Conservation (phyloP, 208 protist genomes). For the Naegleria fowleri region DNA sequence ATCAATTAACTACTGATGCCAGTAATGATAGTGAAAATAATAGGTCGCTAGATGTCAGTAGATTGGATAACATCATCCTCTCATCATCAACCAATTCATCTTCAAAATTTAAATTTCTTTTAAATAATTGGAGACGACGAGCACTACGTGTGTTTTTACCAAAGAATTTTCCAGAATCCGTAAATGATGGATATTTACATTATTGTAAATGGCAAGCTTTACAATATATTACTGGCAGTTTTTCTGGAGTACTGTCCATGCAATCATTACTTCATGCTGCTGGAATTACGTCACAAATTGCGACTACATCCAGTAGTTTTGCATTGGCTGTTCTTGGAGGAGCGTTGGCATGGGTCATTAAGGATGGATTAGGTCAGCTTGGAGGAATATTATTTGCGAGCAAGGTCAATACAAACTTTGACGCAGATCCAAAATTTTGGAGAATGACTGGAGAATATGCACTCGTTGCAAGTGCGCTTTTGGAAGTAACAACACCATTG, state of each 20-base stretch:
- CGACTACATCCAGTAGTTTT: not conserved
- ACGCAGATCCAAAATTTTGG: constrained; percentile 47
- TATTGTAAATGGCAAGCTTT: constrained; percentile 12
- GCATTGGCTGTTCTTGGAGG: constrained; percentile 40
- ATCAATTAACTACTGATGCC: no score
- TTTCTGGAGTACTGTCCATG: not conserved
- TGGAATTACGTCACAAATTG: not conserved
- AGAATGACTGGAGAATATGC: constrained; percentile 31
- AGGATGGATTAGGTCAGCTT: constrained; percentile 54
- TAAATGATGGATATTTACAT: not conserved
- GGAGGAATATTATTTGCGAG: constrained; percentile 46
- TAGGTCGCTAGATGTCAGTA: no score
- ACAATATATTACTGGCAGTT: not conserved
- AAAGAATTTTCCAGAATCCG: not conserved
- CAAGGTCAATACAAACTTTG: constrained; percentile 38
- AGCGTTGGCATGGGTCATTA: constrained; percentile 50
- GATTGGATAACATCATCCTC: no score
- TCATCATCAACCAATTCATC: no score
- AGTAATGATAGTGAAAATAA: no score
- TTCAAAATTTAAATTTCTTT: not conserved
- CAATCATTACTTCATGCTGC: constrained; percentile 9
- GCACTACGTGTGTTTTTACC: not conserved
- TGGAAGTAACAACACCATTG: constrained; percentile 44
- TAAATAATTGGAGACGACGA: not conserved
- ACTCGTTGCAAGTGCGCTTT: constrained; percentile 29